phyloP scores from a whole-genome alignment of 2,329 filamentous ascomycete genomes.

The Grosmannia serpens region DNA sequence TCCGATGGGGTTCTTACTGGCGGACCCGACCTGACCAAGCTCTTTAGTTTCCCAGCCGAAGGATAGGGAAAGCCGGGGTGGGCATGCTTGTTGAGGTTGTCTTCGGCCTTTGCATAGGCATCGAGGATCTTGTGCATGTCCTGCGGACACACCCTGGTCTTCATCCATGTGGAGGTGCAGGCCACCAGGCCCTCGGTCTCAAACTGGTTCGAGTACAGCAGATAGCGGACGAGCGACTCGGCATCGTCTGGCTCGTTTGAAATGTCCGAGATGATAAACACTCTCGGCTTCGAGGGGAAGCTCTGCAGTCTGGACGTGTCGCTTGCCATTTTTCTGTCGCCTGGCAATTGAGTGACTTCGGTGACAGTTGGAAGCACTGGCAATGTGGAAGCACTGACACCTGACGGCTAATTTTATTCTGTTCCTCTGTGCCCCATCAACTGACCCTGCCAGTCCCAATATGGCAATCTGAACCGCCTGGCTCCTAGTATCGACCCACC shows the following conservation, averaged over 20 bases:
- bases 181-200: slow-evolving; percentile 33
- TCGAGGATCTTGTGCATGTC: slow-evolving; percentile 31
- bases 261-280: slow-evolving; percentile 32
- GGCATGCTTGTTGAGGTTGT: slow-evolving; percentile 35
- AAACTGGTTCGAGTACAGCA: slow-evolving; percentile 35
- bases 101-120: slow-evolving; percentile 29
- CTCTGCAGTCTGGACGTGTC: too few species aligned
- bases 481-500: too few species aligned
- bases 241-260: slow-evolving; percentile 35
- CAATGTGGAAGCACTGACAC: too few species aligned
- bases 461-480: too few species aligned
- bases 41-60: slow-evolving; percentile 16
- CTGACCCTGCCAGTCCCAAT: too few species aligned
- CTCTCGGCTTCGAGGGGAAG: slow-evolving; percentile 18
- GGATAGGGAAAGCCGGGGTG: slow-evolving; percentile 27
- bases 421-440: too few species aligned
- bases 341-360: too few species aligned
- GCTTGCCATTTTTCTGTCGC: too few species aligned
- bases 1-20: slow-evolving; percentile 14
- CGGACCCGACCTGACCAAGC: slow-evolving; percentile 20
- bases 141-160: slow-evolving; percentile 25
- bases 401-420: too few species aligned
- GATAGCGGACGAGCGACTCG: slow-evolving; percentile 30
- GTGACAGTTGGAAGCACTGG: too few species aligned
- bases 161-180: slow-evolving; percentile 33